Evolutionary conservation across 2,329 filamentous ascomycete genomes (phyloP).

Genomic region (Clonostachys rosea): DNA sequence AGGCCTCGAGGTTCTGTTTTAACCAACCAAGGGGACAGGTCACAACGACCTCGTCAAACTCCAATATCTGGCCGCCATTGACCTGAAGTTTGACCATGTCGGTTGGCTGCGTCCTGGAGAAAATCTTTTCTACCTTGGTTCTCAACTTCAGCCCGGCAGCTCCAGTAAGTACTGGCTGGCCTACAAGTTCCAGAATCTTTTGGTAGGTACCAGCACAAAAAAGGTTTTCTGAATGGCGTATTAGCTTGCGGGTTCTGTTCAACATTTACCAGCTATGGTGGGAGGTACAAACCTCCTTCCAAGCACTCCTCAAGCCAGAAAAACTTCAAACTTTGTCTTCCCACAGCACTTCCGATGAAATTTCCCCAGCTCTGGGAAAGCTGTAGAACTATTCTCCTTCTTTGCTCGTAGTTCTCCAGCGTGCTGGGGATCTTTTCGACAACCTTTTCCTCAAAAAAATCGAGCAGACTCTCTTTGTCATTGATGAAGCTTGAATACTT

Average conservation of each 20-base stretch:
- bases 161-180: constrained; percentile 48
- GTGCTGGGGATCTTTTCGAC: constrained; percentile 38
- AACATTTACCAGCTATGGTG: no score
- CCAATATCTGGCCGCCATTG: constrained; percentile 32
- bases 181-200: constrained; percentile 52
- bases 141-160: constrained; percentile 46
- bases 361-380: constrained; percentile 65
- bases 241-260: no score
- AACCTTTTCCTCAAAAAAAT: constrained; percentile 46
- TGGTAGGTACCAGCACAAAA: constrained; percentile 57
- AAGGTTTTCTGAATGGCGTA: constrained; percentile 43
- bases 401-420: constrained; percentile 29
- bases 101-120: constrained; percentile 13
- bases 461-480: constrained; percentile 40
- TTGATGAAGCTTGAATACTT: constrained; percentile 43
- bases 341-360: constrained; percentile 63
- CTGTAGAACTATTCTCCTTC: constrained; percentile 39
- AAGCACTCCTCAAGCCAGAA: constrained; percentile 78
- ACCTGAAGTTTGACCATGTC: constrained; percentile 38
- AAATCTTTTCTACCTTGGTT: constrained; percentile 40
- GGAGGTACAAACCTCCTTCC: constrained; percentile 51
- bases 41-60: constrained; percentile 65
- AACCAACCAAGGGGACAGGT: constrained; percentile 67
- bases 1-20: constrained; percentile 53
- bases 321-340: constrained; percentile 66